Base-by-base conservation (phyloP, 129 eudicot species). In the Silybum marianum region DNA sequence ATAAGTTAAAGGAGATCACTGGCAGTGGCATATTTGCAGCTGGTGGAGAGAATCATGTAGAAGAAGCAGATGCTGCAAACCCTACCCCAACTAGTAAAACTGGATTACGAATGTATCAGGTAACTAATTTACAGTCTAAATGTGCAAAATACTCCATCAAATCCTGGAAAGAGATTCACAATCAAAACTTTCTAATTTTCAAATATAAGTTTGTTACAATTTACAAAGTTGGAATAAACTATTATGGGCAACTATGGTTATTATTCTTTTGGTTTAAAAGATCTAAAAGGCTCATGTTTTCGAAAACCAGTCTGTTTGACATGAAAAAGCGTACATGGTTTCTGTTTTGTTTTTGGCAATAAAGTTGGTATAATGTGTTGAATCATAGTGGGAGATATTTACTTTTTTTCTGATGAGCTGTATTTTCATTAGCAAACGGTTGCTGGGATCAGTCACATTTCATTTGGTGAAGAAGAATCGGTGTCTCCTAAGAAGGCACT, bases 51-150 rank as follows among this genome's bases (percentile, higher is more conserved):
- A 74, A 79, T 63, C 80, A 74, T 83, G 58, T 80, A 30, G 83
- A 83, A 74, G 96, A 90, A 82, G 26, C 84, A 46, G 96, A 89
- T 46, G 87, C 84, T 82, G 90, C 85, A 6, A 84, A 81, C 34
- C 85, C 84, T 48, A 82, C 82, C 25, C 71, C 91, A 32, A 71
- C 84, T 12, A 93, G 86, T 83, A 91, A 88, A 89, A 92, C 99
- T 24, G 94, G 97, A 22, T 14, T 92, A 69, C 93, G 99, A 10
- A 95, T 95, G 97, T 92, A 90, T 88, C 99, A 95, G 99, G 99
- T 93, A 80, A 32, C 36, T 14, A 44, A 75, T 28, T 34, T 30
- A 66, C 26, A 14, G 54, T 81, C 19, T 82, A 4, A 19, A 62
- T 34, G 71, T 21, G n/a, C 69, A 69, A 16, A 21, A 44, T 60